These are phyloP conservation scores for Deuterostichococcus epilithicus DNA, from an alignment of 139 green algal genomes.

Conservation along the genomic window DNA sequence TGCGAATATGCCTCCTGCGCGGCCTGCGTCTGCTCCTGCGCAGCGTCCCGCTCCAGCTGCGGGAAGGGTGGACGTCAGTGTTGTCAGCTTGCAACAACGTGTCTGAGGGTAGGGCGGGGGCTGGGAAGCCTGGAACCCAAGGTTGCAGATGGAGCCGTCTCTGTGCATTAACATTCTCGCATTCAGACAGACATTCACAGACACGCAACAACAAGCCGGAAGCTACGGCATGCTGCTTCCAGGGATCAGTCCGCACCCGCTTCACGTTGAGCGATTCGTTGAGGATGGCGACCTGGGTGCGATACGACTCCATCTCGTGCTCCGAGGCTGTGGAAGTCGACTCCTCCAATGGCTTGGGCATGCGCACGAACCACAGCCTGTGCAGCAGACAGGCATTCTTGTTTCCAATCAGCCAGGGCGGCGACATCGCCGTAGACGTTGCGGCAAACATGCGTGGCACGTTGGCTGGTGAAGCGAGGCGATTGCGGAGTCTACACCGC, in stretches of 20 bases:
- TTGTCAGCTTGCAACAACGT: too few species aligned
- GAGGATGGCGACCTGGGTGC: conserved; percentile 30
- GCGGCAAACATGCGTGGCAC: too few species aligned
- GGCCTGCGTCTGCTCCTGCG: conserved; percentile 12
- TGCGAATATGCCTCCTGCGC: conserved; percentile 17
- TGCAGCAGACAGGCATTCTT: not conserved
- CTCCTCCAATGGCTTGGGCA: conserved; percentile 40
- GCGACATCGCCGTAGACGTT: too few species aligned
- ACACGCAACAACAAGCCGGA: not conserved
- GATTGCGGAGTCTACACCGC: too few species aligned
- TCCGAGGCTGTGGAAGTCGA: not conserved
- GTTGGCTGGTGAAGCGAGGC: too few species aligned
- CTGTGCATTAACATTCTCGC: too few species aligned
- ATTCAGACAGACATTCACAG: too few species aligned
- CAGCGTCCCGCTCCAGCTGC: conserved; percentile 31
- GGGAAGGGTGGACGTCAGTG: too few species aligned
- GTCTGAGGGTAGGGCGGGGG: not conserved
- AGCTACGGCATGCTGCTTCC: not conserved
- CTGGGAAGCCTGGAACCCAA: not conserved
- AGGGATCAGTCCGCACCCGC: conserved; percentile 22
- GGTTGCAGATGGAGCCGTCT: too few species aligned
- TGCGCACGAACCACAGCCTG: conserved; percentile 41
- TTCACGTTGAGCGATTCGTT: conserved; percentile 42
- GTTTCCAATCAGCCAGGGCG: too few species aligned
- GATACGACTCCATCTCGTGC: conserved; percentile 34